Evolutionary conservation across 2,329 filamentous ascomycete genomes (phyloP).

Genomic region (Penicillium corylophilum): DNA sequence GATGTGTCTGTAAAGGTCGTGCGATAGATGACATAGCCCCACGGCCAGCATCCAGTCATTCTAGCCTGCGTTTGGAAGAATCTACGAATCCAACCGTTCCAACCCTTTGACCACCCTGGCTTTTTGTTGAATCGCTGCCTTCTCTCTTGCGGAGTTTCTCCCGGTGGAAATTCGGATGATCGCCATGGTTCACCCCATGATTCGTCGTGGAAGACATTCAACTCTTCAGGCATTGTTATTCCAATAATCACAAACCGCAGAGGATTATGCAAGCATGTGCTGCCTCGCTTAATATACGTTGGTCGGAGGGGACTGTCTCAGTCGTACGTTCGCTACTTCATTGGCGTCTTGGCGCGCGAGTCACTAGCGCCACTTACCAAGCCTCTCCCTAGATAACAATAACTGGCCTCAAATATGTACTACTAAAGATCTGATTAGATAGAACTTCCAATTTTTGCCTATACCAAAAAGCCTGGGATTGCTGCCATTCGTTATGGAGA

Average conservation of each 20-base stretch:
- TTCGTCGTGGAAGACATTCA: slow-evolving; percentile 1
- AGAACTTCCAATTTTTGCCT: too few relatives aligned
- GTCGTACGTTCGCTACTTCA: too few relatives aligned
- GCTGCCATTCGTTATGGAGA: too few relatives aligned
- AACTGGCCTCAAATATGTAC: too few relatives aligned
- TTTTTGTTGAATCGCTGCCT: not conserved
- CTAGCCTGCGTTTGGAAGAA: not conserved
- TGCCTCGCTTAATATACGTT: not conserved
- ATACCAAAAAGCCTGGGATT: too few relatives aligned
- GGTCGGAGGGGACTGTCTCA: too few relatives aligned
- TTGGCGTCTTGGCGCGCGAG: too few relatives aligned
- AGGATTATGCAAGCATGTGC: not conserved
- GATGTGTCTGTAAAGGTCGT: not conserved
- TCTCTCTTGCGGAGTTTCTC: not conserved
- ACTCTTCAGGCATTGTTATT: not conserved
- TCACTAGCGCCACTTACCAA: too few relatives aligned
- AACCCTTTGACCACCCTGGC: not conserved
- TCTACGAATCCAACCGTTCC: not conserved
- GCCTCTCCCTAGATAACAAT: too few relatives aligned
- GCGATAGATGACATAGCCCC: slow-evolving; percentile 5
- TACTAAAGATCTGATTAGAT: too few relatives aligned
- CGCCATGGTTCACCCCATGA: slow-evolving; percentile 3
- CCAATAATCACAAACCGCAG: not conserved
- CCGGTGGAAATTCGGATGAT: not conserved
- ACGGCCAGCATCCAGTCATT: not conserved